Conservation (phyloP, 192 early-diverging fungal species). For the Backusella parvicylindrica region DNA sequence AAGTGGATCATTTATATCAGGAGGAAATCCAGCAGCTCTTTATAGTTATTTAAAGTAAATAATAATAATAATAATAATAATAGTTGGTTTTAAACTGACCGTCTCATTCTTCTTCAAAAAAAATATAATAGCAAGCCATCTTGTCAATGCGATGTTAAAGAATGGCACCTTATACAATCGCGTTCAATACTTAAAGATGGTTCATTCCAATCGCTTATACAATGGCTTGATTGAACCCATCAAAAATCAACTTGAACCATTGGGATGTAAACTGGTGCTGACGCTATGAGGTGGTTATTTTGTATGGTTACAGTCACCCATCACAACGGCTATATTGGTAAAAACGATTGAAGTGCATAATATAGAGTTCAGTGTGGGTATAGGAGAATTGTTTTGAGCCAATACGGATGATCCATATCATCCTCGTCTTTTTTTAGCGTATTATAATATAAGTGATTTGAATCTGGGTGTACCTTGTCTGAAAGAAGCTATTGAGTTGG, state of each 20-base stretch:
- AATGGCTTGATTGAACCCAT: slow-evolving; percentile 18
- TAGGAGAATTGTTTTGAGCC: neutral
- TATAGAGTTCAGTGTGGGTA: neutral
- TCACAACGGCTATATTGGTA: neutral
- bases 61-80: too few species aligned
- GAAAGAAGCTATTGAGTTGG: slow-evolving; percentile 1
- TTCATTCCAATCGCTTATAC: neutral
- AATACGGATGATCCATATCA: neutral
- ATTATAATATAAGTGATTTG: slow-evolving; percentile 13
- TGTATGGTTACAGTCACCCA: slow-evolving; percentile 30
- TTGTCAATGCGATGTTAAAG: slow-evolving; percentile 10
- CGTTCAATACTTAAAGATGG: neutral
- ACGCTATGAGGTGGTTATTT: slow-evolving; percentile 30
- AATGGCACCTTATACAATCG: neutral
- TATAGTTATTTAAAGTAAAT: too few species aligned
- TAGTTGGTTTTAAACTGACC: too few species aligned
- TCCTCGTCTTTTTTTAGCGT: slow-evolving; percentile 26
- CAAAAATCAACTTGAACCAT: slow-evolving; percentile 9
- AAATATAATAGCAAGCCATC: slow-evolving; percentile 13
- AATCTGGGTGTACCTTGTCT: neutral
- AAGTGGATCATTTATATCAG: slow-evolving; percentile 32
- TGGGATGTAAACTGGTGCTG: slow-evolving; percentile 19
- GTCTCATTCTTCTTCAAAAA: too few species aligned
- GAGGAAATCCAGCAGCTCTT: slow-evolving; percentile 27
- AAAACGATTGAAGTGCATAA: neutral